These are phyloP conservation scores for Aspergillus amoenus DNA, from an alignment of 2,329 filamentous ascomycete genomes.

Conservation along the genomic window DNA sequence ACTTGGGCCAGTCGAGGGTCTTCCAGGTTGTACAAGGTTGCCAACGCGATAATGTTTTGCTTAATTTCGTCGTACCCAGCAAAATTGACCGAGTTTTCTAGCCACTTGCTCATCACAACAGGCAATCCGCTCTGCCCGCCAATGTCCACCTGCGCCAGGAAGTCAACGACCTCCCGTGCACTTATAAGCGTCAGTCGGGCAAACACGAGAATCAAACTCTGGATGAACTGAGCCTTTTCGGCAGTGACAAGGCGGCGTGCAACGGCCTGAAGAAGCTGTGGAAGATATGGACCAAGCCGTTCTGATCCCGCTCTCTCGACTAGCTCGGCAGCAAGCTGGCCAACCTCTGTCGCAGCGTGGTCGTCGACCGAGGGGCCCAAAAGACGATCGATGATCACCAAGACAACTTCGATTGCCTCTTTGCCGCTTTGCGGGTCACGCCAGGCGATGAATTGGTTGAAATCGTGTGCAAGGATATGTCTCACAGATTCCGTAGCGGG, in stretches of 20 bases:
- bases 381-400: constrained; percentile 89
- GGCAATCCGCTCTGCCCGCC: constrained; percentile 74
- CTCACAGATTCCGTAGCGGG: constrained; percentile 83
- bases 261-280: constrained; percentile 84
- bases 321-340: constrained; percentile 86
- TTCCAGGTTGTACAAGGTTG: constrained; percentile 84
- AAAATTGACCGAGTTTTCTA: constrained; percentile 95
- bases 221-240: constrained; percentile 84
- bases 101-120: constrained; percentile 89
- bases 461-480: constrained; percentile 85
- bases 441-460: constrained; percentile 86
- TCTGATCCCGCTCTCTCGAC: constrained; percentile 95
- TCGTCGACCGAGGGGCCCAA: constrained; percentile 84
- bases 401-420: constrained; percentile 80
- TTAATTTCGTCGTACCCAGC: constrained; percentile 97
- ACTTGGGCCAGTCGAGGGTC: constrained; percentile 77
- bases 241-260: constrained; percentile 81
- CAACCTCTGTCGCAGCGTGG: constrained; percentile 92
- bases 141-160: constrained; percentile 81
- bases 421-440: constrained; percentile 73
- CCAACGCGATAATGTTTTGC: constrained; percentile 92
- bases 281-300: constrained; percentile 82
- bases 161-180: constrained; percentile 85
- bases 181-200: constrained; percentile 83
- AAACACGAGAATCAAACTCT: constrained; percentile 93